Evolutionary conservation across 2,329 filamentous ascomycete species (phyloP).

Genomic region (Pseudonectria buxi): DNA sequence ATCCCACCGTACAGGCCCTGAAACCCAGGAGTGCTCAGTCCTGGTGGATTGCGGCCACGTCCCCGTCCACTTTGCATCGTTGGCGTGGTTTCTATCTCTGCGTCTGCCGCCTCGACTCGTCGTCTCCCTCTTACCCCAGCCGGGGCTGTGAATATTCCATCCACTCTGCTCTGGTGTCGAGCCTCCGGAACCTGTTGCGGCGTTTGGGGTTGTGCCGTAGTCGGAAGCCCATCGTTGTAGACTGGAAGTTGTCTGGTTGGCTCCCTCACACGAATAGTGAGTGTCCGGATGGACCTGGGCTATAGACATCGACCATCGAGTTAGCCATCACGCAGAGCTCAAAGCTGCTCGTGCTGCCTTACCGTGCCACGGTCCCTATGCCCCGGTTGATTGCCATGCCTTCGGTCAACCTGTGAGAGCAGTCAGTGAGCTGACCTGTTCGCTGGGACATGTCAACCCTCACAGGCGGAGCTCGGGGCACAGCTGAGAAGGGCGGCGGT

Average conservation of each 20-base stretch:
- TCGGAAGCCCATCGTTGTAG: conserved; percentile 14
- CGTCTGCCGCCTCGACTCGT: background rate
- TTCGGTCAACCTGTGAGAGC: no score
- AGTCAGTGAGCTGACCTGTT: no score
- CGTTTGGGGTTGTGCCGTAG: conserved; percentile 15
- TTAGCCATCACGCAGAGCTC: no score
- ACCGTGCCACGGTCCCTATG: no score
- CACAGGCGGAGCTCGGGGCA: background rate
- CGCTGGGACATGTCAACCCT: background rate
- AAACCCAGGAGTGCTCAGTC: conserved; percentile 37
- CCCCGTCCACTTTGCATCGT: conserved; percentile 8
- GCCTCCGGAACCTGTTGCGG: conserved; percentile 18
- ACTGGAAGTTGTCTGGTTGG: conserved; percentile 9
- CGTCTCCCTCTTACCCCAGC: conserved; percentile 2
- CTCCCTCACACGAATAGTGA: no score
- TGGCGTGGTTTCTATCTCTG: conserved; percentile 1
- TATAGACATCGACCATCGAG: no score
- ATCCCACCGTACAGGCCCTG: conserved; percentile 40
- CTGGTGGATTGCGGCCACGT: conserved; percentile 28
- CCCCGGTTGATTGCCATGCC: no score
- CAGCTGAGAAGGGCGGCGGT: conserved; percentile 2
- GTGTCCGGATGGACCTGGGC: no score
- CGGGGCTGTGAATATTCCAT: conserved; percentile 15
- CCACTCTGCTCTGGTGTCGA: conserved; percentile 18
- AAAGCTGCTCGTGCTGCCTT: no score